Evolutionary conservation across 352 stramenopile genomes (phyloP).

Genomic region (Blastocystis sp.): DNA sequence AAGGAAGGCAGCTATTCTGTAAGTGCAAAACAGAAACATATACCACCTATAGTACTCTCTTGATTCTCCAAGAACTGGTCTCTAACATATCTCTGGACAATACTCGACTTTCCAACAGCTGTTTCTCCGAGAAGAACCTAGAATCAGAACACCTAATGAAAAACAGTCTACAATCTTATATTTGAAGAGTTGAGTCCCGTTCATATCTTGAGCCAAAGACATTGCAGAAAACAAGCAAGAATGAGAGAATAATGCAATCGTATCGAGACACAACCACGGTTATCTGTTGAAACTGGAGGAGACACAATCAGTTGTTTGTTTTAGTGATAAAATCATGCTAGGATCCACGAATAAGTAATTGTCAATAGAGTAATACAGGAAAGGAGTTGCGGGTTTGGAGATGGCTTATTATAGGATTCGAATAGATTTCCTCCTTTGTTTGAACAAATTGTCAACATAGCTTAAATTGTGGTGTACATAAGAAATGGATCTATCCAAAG

Average conservation of each 20-base stretch:
- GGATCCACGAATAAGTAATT: neutral
- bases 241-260: conserved; percentile 20
- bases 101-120: conserved; percentile 90
- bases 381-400: neutral
- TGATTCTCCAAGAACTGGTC: conserved; percentile 92
- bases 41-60: conserved; percentile 88
- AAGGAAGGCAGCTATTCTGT: conserved; percentile 85
- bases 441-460: neutral
- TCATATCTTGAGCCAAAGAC: conserved; percentile 15
- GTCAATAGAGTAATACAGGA: no score
- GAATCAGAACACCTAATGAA: neutral
- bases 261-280: neutral
- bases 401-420: neutral
- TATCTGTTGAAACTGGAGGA: neutral
- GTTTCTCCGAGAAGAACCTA: conserved; percentile 82
- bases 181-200: conserved; percentile 55
- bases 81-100: conserved; percentile 91
- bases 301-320: neutral
- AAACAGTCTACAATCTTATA: conserved; percentile 38
- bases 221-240: conserved; percentile 35
- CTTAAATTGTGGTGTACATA: neutral
- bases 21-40: neutral
- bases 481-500: conserved; percentile 32
- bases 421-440: neutral
- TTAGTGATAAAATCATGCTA: neutral